These are phyloP conservation scores for Sarcodon aspratus DNA, from an alignment of 768 basidiomycete species.

Conservation along the genomic window DNA sequence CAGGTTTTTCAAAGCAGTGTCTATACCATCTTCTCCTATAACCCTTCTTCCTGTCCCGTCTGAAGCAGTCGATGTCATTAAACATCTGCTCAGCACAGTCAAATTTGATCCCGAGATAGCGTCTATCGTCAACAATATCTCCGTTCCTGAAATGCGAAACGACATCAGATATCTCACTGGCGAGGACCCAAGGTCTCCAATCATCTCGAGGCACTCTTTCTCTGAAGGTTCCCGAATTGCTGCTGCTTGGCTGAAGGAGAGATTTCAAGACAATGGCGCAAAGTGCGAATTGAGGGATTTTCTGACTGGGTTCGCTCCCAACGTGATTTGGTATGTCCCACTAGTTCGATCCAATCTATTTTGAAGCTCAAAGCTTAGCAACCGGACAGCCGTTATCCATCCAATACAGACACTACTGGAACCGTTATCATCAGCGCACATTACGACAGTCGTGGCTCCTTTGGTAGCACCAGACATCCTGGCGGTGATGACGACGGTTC, in stretches of 20 bases:
- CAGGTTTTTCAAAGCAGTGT: constrained; percentile 58
- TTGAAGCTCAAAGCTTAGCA: background rate
- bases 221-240: constrained; percentile 51
- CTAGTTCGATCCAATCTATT: background rate
- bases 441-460: constrained; percentile 87
- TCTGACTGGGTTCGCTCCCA: constrained; percentile 67
- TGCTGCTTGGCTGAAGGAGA: constrained; percentile 62
- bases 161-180: constrained; percentile 81
- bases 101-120: constrained; percentile 64
- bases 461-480: constrained; percentile 60
- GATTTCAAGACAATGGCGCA: constrained; percentile 69
- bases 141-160: constrained; percentile 48
- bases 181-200: constrained; percentile 62
- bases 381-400: constrained; percentile 39
- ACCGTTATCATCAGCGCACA: constrained; percentile 75
- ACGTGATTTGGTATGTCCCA: constrained; percentile 64
- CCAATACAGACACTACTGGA: constrained; percentile 43
- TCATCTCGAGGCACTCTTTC: constrained; percentile 79
- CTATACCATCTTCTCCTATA: constrained; percentile 40
- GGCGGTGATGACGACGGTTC: constrained; percentile 58
- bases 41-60: constrained; percentile 45
- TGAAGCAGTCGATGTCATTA: constrained; percentile 41
- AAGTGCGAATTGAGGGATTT: constrained; percentile 58
- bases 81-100: constrained; percentile 42
- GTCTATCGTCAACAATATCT: constrained; percentile 56